A percentile compares a stretch with the other conserved stretches of the same genome.
phyloP scores from a whole-genome alignment of 2,329 filamentous ascomycete genomes.

The Verticillium nonalfalfae region DNA sequence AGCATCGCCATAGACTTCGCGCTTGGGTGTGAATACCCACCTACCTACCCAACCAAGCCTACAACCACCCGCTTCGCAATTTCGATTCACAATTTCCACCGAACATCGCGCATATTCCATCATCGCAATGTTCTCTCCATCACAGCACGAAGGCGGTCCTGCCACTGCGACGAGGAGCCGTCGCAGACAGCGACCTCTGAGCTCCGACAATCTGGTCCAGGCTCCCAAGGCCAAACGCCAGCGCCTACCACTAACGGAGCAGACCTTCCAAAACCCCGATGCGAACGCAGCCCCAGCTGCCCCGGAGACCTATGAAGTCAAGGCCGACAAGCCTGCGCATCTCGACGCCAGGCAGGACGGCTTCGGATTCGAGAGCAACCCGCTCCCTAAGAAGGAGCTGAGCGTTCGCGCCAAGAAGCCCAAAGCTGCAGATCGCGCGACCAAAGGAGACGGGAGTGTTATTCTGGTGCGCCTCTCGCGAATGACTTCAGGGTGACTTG shows the following conservation, averaged over 20 bases:
- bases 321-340: constrained; percentile 42
- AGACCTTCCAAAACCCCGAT: constrained; percentile 49
- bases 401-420: constrained; percentile 56
- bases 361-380: constrained; percentile 35
- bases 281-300: constrained; percentile 8
- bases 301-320: constrained; percentile 51
- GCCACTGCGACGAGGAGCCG: constrained; percentile 53
- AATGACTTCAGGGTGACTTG: background rate
- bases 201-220: constrained; percentile 45
- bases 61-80: background rate
- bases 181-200: constrained; percentile 53
- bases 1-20: background rate
- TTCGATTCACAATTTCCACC: background rate
- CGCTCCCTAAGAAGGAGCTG: constrained; percentile 43
- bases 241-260: constrained; percentile 49
- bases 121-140: constrained; percentile 52
- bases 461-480: constrained; percentile 46
- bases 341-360: constrained; percentile 39
- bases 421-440: constrained; percentile 54
- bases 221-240: constrained; percentile 60
- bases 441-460: constrained; percentile 62
- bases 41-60: background rate
- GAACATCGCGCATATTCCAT: background rate
- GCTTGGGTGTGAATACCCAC: background rate
- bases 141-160: constrained; percentile 43